These are phyloP conservation scores for Fusarium incarnatum DNA, from an alignment of 2,329 filamentous ascomycete species.

Conservation along the genomic window DNA sequence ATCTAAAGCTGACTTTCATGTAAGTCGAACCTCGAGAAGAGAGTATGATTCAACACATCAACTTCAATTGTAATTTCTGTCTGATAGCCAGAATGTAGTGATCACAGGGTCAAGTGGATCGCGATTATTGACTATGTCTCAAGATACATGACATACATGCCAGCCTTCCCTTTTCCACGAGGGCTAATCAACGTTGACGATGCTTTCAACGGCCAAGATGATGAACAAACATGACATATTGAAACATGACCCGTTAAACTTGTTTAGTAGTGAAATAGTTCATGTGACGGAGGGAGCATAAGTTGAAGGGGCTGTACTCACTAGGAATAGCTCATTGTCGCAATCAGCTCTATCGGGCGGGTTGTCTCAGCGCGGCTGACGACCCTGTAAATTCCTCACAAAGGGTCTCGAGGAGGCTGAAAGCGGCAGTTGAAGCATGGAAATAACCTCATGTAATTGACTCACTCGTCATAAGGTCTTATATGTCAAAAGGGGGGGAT, in stretches of 20 bases:
- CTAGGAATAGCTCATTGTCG: conserved; percentile 24
- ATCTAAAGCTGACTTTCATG: conserved; percentile 3
- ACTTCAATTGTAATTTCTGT: not conserved
- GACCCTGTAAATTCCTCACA: conserved; percentile 26
- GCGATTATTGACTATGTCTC: conserved; percentile 34
- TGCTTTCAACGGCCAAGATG: conserved; percentile 10
- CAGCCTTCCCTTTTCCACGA: conserved; percentile 24
- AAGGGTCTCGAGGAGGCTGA: conserved; percentile 22
- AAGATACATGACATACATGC: not conserved
- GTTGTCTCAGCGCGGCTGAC: conserved; percentile 36
- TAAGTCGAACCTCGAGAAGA: conserved; percentile 15
- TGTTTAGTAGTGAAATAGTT: not conserved
- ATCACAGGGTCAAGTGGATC: not conserved
- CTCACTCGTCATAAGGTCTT: conserved; percentile 30
- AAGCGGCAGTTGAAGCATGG: conserved; percentile 21
- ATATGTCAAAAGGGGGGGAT: conserved; percentile 29
- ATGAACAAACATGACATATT: conserved; percentile 15
- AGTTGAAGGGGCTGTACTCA: conserved; percentile 33
- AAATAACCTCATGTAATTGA: not conserved
- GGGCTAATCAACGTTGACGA: conserved; percentile 13
- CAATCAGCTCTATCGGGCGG: conserved; percentile 17
- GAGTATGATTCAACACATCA: not conserved
- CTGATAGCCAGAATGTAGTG: not conserved
- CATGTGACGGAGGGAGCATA: conserved; percentile 32
- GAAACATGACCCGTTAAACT: conserved; percentile 13